A percentile compares a stretch with the other conserved stretches of the same genome.
Conservation (phyloP, 2,329 filamentous ascomycete genomes). For the Epichloe sp. region DNA sequence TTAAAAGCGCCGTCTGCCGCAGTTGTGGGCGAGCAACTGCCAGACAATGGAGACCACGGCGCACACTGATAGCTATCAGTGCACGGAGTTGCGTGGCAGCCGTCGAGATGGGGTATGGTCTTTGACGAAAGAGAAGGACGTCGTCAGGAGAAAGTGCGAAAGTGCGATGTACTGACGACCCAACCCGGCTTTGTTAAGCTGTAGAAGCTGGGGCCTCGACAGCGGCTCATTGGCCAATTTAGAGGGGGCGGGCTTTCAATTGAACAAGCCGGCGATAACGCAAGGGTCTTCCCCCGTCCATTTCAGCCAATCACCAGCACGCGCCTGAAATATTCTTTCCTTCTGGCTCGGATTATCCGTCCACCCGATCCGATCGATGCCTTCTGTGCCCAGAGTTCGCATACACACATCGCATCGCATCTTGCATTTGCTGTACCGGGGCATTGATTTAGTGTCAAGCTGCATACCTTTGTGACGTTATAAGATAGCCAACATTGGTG, state of each 20-base stretch:
- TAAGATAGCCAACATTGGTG: too few relatives aligned
- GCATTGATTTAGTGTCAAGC: too few relatives aligned
- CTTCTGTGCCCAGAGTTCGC: neutral
- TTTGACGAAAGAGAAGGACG: neutral
- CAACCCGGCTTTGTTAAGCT: neutral
- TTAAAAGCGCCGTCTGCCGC: neutral
- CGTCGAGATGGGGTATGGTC: conserved; percentile 1
- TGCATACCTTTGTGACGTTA: too few relatives aligned
- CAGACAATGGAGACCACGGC: neutral
- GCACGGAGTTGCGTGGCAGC: neutral
- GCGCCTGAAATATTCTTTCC: neutral
- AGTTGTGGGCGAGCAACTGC: neutral
- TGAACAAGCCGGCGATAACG: neutral
- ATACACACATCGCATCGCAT: too few relatives aligned
- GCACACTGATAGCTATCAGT: conserved; percentile 1
- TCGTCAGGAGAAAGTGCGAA: neutral
- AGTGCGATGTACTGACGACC: neutral
- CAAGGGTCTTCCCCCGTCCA: neutral
- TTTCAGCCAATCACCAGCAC: neutral
- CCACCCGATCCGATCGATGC: neutral
- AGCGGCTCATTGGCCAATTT: neutral
- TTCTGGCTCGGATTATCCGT: neutral
- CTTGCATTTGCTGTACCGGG: too few relatives aligned
- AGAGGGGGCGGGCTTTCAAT: neutral
- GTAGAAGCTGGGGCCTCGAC: neutral